These are phyloP conservation scores for Glycine latifolia DNA, from an alignment of 306 rosid species.

Conservation along the genomic window DNA sequence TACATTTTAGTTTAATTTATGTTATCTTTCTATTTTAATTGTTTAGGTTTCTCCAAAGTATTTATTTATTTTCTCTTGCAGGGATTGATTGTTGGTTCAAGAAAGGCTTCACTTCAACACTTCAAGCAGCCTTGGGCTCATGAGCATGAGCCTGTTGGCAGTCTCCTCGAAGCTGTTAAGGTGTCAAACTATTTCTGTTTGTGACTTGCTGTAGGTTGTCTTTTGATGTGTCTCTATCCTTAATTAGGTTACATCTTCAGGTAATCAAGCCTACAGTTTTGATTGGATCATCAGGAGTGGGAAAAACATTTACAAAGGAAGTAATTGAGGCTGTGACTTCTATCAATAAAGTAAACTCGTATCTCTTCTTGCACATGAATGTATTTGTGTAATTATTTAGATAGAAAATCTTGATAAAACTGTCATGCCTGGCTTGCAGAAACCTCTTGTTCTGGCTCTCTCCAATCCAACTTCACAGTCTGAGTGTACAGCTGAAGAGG, in stretches of 20 bases:
- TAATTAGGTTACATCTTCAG: slow-evolving; percentile 42
- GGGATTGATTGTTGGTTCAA: slow-evolving; percentile 27
- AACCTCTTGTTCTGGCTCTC: slow-evolving; percentile 85
- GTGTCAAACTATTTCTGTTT: slow-evolving; percentile 13
- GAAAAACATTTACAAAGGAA: slow-evolving; percentile 79
- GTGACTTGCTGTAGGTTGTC: not conserved
- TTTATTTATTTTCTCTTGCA: not conserved
- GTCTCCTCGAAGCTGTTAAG: slow-evolving; percentile 21
- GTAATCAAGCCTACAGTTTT: slow-evolving; percentile 82
- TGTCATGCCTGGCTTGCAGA: slow-evolving; percentile 55
- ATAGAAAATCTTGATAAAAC: slow-evolving; percentile 1
- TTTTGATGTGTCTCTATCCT: not conserved
- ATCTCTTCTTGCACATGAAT: not conserved
- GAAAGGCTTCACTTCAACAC: slow-evolving; percentile 27
- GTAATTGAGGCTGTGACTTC: slow-evolving; percentile 72
- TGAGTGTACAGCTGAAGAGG: slow-evolving; percentile 91
- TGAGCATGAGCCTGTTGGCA: slow-evolving; percentile 25
- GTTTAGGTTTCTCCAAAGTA: not conserved
- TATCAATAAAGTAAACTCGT: slow-evolving; percentile 61
- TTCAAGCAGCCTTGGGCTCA: slow-evolving; percentile 35
- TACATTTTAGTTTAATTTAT: not conserved
- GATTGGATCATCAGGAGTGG: slow-evolving; percentile 86
- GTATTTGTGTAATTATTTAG: not conserved
- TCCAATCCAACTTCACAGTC: slow-evolving; percentile 91
- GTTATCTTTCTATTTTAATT: not conserved